A percentile compares a stretch with the other conserved stretches of the same genome.
phyloP scores from a whole-genome alignment of 2,329 filamentous ascomycete species.

The Apiospora arundinis region DNA sequence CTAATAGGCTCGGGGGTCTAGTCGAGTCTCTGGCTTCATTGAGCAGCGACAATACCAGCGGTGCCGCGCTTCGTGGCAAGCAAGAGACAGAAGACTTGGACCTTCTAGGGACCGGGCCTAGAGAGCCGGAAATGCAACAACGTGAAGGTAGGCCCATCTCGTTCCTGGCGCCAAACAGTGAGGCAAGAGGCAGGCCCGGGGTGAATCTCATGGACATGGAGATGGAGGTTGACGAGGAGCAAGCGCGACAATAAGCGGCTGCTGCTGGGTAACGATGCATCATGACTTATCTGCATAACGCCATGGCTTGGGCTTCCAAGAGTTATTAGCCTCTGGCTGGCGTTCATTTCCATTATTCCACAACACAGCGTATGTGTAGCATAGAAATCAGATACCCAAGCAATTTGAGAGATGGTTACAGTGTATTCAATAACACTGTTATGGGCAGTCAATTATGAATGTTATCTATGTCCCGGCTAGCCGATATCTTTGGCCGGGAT shows the following conservation, averaged over 20 bases:
- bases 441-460: background rate
- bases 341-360: background rate
- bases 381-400: constrained; percentile 18
- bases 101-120: constrained; percentile 25
- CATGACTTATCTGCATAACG: constrained; percentile 15
- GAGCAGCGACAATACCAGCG: constrained; percentile 25
- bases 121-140: constrained; percentile 55
- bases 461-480: background rate
- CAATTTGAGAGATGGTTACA: constrained; percentile 9
- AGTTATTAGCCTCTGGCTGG: background rate
- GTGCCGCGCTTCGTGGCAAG: constrained; percentile 7
- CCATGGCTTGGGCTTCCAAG: background rate
- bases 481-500: background rate
- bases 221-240: constrained; percentile 28
- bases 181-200: constrained; percentile 30
- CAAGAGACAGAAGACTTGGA: constrained; percentile 24
- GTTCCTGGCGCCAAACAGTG: constrained; percentile 34
- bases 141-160: constrained; percentile 36
- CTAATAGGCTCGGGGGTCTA: constrained; percentile 29
- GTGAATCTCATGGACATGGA: constrained; percentile 48
- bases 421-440: background rate
- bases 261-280: background rate
- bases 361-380: background rate
- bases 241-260: background rate
- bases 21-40: constrained; percentile 32